phyloP scores from a whole-genome alignment of 768 basidiomycete species.

The Hydnum rufescens region DNA sequence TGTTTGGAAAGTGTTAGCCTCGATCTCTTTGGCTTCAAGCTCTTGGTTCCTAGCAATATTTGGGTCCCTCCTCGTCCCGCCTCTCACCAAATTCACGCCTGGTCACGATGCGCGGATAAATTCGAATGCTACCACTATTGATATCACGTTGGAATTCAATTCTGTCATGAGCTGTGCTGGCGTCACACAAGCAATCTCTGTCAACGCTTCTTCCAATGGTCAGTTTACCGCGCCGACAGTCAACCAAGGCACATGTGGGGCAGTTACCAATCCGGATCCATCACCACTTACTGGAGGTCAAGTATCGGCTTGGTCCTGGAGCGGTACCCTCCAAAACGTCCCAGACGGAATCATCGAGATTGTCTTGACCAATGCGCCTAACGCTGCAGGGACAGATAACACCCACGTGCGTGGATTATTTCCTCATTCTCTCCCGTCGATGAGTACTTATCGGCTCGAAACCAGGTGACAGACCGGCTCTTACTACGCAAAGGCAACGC shows the following conservation, averaged over 20 bases:
- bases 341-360: slow-evolving; percentile 72
- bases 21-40: slow-evolving; percentile 63
- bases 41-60: slow-evolving; percentile 41
- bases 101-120: slow-evolving; percentile 70
- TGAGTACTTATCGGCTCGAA: slow-evolving; percentile 7
- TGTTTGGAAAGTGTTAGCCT: slow-evolving; percentile 49
- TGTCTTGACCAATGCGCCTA: slow-evolving; percentile 35
- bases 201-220: slow-evolving; percentile 53
- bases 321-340: slow-evolving; percentile 49
- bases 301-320: slow-evolving; percentile 50
- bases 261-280: slow-evolving; percentile 29
- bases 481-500: slow-evolving; percentile 59
- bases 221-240: slow-evolving; percentile 37
- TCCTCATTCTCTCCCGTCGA: neutral
- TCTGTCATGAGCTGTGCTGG: slow-evolving; percentile 50
- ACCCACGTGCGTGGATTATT: slow-evolving; percentile 33
- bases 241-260: slow-evolving; percentile 26
- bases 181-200: slow-evolving; percentile 39
- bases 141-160: slow-evolving; percentile 66
- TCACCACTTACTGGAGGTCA: slow-evolving; percentile 33
- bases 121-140: slow-evolving; percentile 31
- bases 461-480: slow-evolving; percentile 50
- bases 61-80: slow-evolving; percentile 57
- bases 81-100: slow-evolving; percentile 59
- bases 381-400: slow-evolving; percentile 22